These are phyloP conservation scores for Ceratocystiopsis minuta DNA, from an alignment of 2,329 filamentous ascomycete species.

Conservation along the genomic window DNA sequence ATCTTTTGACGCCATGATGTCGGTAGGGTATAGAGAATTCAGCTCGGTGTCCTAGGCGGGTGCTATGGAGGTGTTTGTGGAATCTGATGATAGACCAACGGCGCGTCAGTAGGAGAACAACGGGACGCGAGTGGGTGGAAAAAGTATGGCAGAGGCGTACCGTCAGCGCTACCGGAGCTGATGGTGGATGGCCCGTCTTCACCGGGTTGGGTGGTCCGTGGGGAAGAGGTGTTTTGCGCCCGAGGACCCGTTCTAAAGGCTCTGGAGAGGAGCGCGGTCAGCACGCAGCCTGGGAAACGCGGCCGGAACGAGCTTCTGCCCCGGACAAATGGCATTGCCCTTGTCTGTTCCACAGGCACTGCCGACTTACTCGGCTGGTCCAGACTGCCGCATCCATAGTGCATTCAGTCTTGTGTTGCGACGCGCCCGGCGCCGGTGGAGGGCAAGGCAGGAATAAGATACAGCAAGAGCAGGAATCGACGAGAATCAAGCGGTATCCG, in stretches of 20 bases:
- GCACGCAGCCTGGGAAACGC: neutral
- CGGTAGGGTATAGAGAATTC: neutral
- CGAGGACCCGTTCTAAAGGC: conserved; percentile 5
- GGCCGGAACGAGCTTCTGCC: too few relatives aligned
- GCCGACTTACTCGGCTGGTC: conserved; percentile 1
- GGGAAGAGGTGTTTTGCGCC: neutral
- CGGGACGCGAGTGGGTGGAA: neutral
- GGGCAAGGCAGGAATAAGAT: too few relatives aligned
- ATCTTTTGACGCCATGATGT: conserved; percentile 5
- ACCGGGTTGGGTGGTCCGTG: neutral
- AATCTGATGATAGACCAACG: neutral
- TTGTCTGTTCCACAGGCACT: too few relatives aligned
- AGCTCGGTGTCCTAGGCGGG: neutral
- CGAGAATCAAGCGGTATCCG: too few relatives aligned
- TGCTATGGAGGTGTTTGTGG: neutral
- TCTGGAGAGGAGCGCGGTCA: neutral
- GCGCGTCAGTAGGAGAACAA: neutral
- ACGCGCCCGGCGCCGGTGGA: conserved; percentile 1
- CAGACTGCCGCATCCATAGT: conserved; percentile 5
- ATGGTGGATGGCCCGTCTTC: too few relatives aligned
- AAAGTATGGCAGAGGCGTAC: too few relatives aligned
- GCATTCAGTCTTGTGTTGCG: conserved; percentile 2
- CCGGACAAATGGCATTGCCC: too few relatives aligned
- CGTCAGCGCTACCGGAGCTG: neutral
- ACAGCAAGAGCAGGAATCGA: too few relatives aligned